Evolutionary conservation across 192 early-diverging fungal genomes (phyloP), one percentile per base, ranked within the genome.

Genomic region (Glomus cerebriforme): DNA sequence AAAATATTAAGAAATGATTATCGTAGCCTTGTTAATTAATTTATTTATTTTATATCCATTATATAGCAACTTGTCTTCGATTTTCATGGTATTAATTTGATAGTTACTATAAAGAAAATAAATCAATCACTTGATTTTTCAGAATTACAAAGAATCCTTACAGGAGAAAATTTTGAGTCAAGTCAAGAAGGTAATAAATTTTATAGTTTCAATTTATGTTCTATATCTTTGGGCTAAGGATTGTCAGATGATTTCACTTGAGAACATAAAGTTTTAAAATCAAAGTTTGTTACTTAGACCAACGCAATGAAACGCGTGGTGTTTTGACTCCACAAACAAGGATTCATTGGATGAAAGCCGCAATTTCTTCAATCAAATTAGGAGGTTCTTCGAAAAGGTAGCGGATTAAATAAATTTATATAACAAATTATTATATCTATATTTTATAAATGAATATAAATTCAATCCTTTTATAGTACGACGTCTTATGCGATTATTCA

Each of bases 401-500:
- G 29, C 77, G 6, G 2, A 27, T 81, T 17, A 7, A n/a, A 24
- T 19, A 31, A 68, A n/a, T n/a, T n/a, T n/a, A n/a, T n/a, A n/a
- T n/a, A n/a, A n/a, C n/a, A n/a, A n/a, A n/a, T n/a, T n/a, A n/a
- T n/a, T n/a, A n/a, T n/a, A n/a, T n/a, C n/a, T n/a, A n/a, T n/a
- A n/a, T n/a, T n/a, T n/a, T n/a, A n/a, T n/a, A n/a, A n/a, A n/a
- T n/a, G 39, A 43, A 43, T 43, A 10, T 2, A 43, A 54, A 54
- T 19, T 54, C 13, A 54, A 47, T 47, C 45, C 15, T 72, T 34
- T 32, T 64, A 66, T 72, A 92, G 88, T 15, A 87, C 86, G 66
- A 85, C 88, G 54, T 89, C 93, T 8, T 93, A 92, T 63, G 88
- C 90, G 4, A 84, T 99, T 68, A 93, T 98, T 68, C 92, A 96